Evolutionary conservation across 345 rosid species (phyloP), one percentile per base, ranked within the genome.

Genomic region (Conringia planisiliqua): DNA sequence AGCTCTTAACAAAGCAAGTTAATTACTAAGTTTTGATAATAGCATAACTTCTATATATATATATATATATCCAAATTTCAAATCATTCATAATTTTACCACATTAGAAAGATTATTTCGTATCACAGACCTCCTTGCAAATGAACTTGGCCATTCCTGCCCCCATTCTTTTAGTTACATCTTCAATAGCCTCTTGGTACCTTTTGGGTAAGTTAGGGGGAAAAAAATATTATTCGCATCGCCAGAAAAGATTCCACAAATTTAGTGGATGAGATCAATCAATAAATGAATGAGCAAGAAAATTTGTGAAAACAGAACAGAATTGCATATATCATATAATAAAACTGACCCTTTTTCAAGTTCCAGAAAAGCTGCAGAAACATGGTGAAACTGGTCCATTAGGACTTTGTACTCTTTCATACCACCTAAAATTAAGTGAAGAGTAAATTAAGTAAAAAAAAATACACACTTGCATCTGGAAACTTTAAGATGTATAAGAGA

Each of bases 101-200:
- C n/a, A n/a, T n/a, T n/a, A n/a, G n/a, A n/a, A n/a, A n/a, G n/a
- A n/a, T n/a, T n/a, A n/a, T n/a, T n/a, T n/a, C n/a, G n/a, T n/a
- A n/a, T n/a, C n/a, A 76, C 80, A 60, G 59, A 93, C 98, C 98
- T 93, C 97, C 63, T 87, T 83, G 87, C 82, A 78, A 60, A 91
- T 88, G 70, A 90, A 92, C 74, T 89, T 89, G 64, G 92, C 97
- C 98, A 93, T 91, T 71, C 98, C 98, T 61, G 87, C 92, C 74
- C 97, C 98, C 92, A 93, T 88, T 81, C 81, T 84, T 77, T 76
- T 79, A 48, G 94, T 88, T 22, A 84, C 82, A 52, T 93, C 91
- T 73, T 83, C 94, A 10, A 93, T 89, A 56, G 86, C 92, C 40
- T 88, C 90, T 79, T 86, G 97, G 70, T 88, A 88, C 77, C 98